Base-by-base conservation (phyloP, 257 asterid species). In the Solanum arcanum region DNA sequence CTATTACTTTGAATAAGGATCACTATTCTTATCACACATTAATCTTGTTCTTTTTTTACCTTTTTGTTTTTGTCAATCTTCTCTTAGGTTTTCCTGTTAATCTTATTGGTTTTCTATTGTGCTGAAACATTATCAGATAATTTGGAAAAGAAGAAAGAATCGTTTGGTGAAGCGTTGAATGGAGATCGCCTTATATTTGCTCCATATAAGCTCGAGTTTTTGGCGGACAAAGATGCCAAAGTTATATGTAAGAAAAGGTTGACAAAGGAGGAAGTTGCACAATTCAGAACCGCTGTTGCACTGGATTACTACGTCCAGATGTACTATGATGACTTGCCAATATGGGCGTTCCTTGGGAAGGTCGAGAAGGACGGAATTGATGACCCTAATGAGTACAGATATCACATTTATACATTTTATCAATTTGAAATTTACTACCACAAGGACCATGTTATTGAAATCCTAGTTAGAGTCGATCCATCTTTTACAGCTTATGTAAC, bases 301-400 rank as follows among this genome's bases (percentile, higher is more conserved):
- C 78, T 60, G 49, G 90, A 89, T 49, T 89, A 89, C 86, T 89
- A 62, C 37, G 9, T 56, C 70, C 87, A 89, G 25, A 75, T 89
- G 86, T 89, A 83, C 86, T 86, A 62, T 35, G 91, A 89, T 74
- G 87, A 86, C 86, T 64, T 89, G 44, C 91, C 87, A 74, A 12
- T 86, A 1, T 86, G 91, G 90, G 87, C 44, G 23, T 89, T 86
- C 47, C 4, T 89, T n/a, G 90, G 89, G 41, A 83, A 47, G 35
- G 82, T 82, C 69, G 74, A 82, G 10, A 23, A 12, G 59, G 83
- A 44, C 85, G 83, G 74, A 25, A 73, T 64, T 6, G 14, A 35
- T 27, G 86, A 52, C 37, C 74, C 31, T 6, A 68, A 83, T 46
- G 87, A 86, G 44, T 33, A 33, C 66, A 76, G 44, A 64, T 86